Conservation (phyloP, 768 basidiomycete species). For the Mycena latifolia region DNA sequence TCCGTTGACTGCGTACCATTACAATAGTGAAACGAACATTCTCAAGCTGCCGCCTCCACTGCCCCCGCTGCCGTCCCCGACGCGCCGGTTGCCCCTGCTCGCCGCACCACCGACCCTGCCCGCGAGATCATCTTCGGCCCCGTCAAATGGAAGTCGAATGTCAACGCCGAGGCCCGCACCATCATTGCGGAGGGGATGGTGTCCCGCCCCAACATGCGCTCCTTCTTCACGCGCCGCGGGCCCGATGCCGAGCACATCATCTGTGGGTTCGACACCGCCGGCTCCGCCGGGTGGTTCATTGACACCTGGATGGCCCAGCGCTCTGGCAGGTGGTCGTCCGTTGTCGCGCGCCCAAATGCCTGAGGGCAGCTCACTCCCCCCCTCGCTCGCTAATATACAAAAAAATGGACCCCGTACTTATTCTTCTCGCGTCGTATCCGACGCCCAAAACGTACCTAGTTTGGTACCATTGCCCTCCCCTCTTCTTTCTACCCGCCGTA, state of each 20-base stretch:
- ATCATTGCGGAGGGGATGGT: slow-evolving; percentile 5
- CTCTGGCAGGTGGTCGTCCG: neutral
- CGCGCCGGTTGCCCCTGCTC: neutral
- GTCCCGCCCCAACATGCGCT: slow-evolving; percentile 6
- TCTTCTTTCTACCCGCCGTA: slow-evolving; percentile 1
- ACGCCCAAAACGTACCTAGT: slow-evolving; percentile 19
- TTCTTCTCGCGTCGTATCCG: neutral
- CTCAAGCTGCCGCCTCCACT: neutral
- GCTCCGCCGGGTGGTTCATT: neutral
- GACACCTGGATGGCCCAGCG: slow-evolving; percentile 7
- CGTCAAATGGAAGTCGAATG: neutral
- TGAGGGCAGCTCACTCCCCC: slow-evolving; percentile 16
- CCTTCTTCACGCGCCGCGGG: neutral
- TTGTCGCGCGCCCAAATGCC: slow-evolving; percentile 21
- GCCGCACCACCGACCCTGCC: neutral
- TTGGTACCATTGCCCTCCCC: neutral
- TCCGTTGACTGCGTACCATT: too few species aligned
- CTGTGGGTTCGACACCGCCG: neutral
- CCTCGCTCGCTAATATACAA: slow-evolving; percentile 4
- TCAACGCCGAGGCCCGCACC: slow-evolving; percentile 4
- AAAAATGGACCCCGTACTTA: slow-evolving; percentile 20
- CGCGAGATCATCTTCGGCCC: slow-evolving; percentile 4
- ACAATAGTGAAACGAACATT: too few species aligned
- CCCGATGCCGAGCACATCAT: slow-evolving; percentile 10
- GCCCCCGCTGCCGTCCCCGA: neutral